These are phyloP conservation scores for Microbotryum scabiosae DNA, from an alignment of 1,284 basidiomycete genomes.

Conservation along the genomic window DNA sequence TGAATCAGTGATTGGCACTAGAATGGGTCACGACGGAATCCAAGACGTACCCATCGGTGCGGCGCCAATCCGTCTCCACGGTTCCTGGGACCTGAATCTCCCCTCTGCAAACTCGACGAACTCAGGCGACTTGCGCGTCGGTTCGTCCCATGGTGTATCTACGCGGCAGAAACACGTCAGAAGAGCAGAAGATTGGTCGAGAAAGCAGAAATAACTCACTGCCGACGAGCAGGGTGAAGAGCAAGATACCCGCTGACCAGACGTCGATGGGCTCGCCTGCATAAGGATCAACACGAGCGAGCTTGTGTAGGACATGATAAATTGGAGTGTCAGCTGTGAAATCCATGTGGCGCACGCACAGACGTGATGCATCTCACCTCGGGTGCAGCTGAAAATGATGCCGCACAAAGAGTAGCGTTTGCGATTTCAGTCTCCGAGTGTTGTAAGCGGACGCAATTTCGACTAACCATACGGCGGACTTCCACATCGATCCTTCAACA, in stretches of 20 bases:
- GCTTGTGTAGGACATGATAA: constrained; percentile 24
- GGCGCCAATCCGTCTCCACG: background rate
- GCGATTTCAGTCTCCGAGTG: constrained; percentile 4
- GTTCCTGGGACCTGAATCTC: background rate
- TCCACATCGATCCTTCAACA: constrained; percentile 75
- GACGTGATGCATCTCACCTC: constrained; percentile 12
- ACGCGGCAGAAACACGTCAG: background rate
- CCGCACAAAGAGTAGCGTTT: constrained; percentile 27
- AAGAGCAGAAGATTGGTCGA: background rate
- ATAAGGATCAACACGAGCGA: constrained; percentile 50
- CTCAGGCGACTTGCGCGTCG: constrained; percentile 68
- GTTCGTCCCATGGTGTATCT: constrained; percentile 99
- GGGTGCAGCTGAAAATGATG: constrained; percentile 18
- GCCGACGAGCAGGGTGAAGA: constrained; percentile 83
- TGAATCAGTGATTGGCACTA: no score
- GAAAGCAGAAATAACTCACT: constrained; percentile 52
- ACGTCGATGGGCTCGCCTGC: constrained; percentile 86
- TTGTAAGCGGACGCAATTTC: no score
- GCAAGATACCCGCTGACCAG: constrained; percentile 93
- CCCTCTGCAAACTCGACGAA: constrained; percentile 68
- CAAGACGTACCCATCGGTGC: background rate
- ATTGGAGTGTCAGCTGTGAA: constrained; percentile 32
- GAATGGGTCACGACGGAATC: background rate
- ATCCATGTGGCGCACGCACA: constrained; percentile 16
- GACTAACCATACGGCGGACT: constrained; percentile 70